A percentile compares a stretch with the other conserved stretches of the same genome.
phyloP scores from a whole-genome alignment of 371 early-diverging fungal genomes.

The Apophysomyces elegans region DNA sequence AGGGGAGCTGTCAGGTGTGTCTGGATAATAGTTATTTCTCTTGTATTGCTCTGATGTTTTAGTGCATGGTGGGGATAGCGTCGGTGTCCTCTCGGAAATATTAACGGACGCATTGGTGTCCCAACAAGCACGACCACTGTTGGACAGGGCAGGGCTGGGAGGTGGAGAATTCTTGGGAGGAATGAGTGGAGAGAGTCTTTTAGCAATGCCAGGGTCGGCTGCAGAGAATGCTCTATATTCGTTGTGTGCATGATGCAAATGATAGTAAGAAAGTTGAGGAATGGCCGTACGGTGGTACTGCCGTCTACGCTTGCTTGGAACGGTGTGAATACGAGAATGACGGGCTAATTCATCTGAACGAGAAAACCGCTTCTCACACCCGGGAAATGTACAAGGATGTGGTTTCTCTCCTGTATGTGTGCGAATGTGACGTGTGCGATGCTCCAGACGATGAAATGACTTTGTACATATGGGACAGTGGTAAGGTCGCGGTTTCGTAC shows the following conservation, averaged over 20 bases:
- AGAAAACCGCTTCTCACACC: slow-evolving; percentile 80
- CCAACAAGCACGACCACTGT: slow-evolving; percentile 15
- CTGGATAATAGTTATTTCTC: neutral
- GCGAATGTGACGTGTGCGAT: slow-evolving; percentile 77
- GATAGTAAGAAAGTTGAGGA: slow-evolving; percentile 8
- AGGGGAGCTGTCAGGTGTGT: slow-evolving; percentile 15
- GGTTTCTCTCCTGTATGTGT: slow-evolving; percentile 90
- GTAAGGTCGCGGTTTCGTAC: slow-evolving; percentile 45
- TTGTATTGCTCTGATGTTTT: slow-evolving; percentile 8
- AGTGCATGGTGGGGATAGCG: slow-evolving; percentile 1
- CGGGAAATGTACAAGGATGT: slow-evolving; percentile 67
- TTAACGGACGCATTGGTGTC: slow-evolving; percentile 10
- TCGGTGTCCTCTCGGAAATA: neutral
- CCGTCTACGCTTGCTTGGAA: slow-evolving; percentile 18
- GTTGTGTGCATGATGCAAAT: neutral
- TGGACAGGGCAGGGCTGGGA: slow-evolving; percentile 21
- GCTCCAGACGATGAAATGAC: slow-evolving; percentile 66
- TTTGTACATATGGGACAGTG: slow-evolving; percentile 58
- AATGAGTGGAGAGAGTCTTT: slow-evolving; percentile 10
- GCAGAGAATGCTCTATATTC: neutral
- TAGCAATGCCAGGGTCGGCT: slow-evolving; percentile 12
- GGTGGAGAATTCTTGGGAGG: slow-evolving; percentile 12
- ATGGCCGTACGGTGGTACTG: slow-evolving; percentile 13
- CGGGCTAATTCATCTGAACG: slow-evolving; percentile 83
- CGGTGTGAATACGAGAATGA: slow-evolving; percentile 69